These are phyloP conservation scores for Colletotrichum orbiculare DNA, from an alignment of 2,329 filamentous ascomycete genomes.

Conservation along the genomic window DNA sequence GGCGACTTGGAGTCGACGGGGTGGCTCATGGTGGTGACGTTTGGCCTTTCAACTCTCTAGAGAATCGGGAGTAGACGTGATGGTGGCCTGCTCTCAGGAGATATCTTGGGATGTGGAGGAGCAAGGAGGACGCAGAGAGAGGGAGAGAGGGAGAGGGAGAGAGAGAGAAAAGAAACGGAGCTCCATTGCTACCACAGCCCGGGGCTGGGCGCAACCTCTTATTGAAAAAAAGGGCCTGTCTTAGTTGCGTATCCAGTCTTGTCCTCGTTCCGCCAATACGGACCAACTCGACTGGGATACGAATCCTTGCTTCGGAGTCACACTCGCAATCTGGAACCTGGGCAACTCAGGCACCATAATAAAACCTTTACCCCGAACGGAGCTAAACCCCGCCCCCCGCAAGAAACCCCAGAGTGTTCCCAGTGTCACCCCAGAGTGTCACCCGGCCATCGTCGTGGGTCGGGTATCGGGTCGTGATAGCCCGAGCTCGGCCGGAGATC, in stretches of 20 bases:
- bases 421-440: slow-evolving; percentile 29
- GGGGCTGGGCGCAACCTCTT: too few species aligned
- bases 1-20: slow-evolving; percentile 28
- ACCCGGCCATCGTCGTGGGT: slow-evolving; percentile 15
- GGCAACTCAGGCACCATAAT: background rate
- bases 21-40: slow-evolving; percentile 19
- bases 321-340: slow-evolving; percentile 19
- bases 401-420: slow-evolving; percentile 7
- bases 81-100: background rate
- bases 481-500: slow-evolving; percentile 22
- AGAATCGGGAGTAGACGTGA: background rate
- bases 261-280: background rate
- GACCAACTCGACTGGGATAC: slow-evolving; percentile 8
- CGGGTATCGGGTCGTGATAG: slow-evolving; percentile 24
- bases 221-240: background rate
- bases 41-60: background rate
- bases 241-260: background rate
- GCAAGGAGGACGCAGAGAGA: background rate
- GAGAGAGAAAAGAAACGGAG: too few species aligned
- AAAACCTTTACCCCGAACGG: slow-evolving; percentile 2
- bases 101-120: too few species aligned
- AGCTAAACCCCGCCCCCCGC: slow-evolving; percentile 28
- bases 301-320: slow-evolving; percentile 5
- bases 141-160: background rate
- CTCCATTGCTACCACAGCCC: too few species aligned